Percentiles rank a stretch among this genome's conserved stretches.
Evolutionary conservation across 768 basidiomycete genomes (phyloP).

Genomic region (Psilocybe subaeruginosa): DNA sequence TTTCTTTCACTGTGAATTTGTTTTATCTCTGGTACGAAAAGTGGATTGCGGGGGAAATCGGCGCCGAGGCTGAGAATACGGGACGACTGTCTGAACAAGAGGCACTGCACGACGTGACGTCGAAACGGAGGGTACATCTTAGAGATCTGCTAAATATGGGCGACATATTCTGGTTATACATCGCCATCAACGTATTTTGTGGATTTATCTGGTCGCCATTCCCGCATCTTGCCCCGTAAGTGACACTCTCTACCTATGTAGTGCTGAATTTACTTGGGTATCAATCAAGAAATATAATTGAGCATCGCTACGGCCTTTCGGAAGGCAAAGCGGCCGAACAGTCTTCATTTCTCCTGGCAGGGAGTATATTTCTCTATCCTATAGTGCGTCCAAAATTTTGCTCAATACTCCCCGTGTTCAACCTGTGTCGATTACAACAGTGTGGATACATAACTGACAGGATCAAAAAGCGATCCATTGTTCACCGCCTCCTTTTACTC

Average conservation of each 20-base stretch:
- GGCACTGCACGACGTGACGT: conserved; percentile 9
- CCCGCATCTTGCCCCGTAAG: conserved; percentile 17
- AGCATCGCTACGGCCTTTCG: conserved; percentile 8
- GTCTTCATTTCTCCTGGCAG: conserved; percentile 13
- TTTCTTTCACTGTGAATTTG: conserved; percentile 13
- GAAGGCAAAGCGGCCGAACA: conserved; percentile 15
- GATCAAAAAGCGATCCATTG: conserved; percentile 13
- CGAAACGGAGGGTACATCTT: conserved; percentile 9
- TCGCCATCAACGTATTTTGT: conserved; percentile 15
- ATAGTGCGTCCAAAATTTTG: neutral
- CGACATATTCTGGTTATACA: conserved; percentile 16
- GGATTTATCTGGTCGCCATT: conserved; percentile 17
- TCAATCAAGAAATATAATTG: conserved; percentile 11
- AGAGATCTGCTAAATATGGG: conserved; percentile 13
- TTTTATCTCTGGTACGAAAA: conserved; percentile 16
- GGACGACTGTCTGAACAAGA: conserved; percentile 4
- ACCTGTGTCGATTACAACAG: neutral
- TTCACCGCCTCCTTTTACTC: conserved; percentile 14
- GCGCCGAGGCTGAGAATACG: neutral
- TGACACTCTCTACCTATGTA: neutral
- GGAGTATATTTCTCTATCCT: conserved; percentile 13
- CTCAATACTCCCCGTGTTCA: no score
- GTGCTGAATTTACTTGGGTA: neutral
- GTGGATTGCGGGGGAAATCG: conserved; percentile 11
- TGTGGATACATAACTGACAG: conserved; percentile 13